phyloP scores from a whole-genome alignment of 805 yeast species.

The Sugiyamaella qingdaonensis region DNA sequence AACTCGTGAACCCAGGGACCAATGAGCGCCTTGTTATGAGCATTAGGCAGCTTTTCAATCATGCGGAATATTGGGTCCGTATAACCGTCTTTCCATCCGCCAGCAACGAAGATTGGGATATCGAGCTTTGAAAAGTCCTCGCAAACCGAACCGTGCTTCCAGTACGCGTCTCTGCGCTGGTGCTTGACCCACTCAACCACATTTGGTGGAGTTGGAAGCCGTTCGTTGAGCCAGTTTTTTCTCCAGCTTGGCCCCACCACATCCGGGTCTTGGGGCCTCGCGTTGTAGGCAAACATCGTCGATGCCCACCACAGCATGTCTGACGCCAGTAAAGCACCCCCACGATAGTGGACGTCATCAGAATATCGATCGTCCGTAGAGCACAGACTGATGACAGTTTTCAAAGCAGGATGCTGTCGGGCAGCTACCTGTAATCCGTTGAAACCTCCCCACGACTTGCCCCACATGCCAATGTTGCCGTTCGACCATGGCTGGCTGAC shows the following conservation, averaged over 20 bases:
- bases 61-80: constrained; percentile 43
- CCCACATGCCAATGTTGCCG: constrained; percentile 45
- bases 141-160: constrained; percentile 47
- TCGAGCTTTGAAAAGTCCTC: constrained; percentile 39
- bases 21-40: constrained; percentile 32
- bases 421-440: constrained; percentile 45
- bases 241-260: constrained; percentile 40
- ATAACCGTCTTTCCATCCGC: constrained; percentile 44
- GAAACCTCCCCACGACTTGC: constrained; percentile 49
- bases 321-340: constrained; percentile 42
- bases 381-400: constrained; percentile 42
- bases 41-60: constrained; percentile 39
- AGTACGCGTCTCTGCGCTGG: constrained; percentile 43
- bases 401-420: constrained; percentile 45
- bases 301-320: constrained; percentile 52
- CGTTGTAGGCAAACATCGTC: constrained; percentile 42
- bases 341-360: constrained; percentile 48
- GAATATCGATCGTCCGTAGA: constrained; percentile 47
- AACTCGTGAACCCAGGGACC: constrained; percentile 51
- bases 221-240: constrained; percentile 35
- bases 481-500: constrained; percentile 41
- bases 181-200: constrained; percentile 41
- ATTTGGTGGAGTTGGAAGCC: constrained; percentile 34
- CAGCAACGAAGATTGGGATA: constrained; percentile 45
- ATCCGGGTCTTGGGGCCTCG: constrained; percentile 45